A percentile compares a stretch with the other conserved stretches of the same genome.
Evolutionary conservation across 2,329 filamentous ascomycete genomes (phyloP).

Genomic region (Lasiodiplodia sp.): DNA sequence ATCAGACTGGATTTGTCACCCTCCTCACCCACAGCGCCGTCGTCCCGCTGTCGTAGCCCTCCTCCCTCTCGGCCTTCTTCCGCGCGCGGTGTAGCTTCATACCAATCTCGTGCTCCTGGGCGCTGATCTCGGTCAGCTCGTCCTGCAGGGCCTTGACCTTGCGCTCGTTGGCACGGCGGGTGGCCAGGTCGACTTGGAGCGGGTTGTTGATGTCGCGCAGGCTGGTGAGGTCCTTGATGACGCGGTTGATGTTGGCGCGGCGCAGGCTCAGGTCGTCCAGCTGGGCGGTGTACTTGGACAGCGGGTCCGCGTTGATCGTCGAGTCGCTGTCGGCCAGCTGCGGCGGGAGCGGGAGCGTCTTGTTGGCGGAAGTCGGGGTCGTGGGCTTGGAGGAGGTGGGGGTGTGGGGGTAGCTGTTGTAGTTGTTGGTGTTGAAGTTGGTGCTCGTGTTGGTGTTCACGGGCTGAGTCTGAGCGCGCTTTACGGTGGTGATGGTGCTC

Average conservation of each 20-base stretch:
- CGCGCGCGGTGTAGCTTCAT: conserved; percentile 49
- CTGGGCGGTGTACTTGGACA: conserved; percentile 48
- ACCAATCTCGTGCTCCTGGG: conserved; percentile 50
- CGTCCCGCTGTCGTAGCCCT: conserved; percentile 39
- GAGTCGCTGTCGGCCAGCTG: conserved; percentile 31
- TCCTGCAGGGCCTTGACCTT: conserved; percentile 46
- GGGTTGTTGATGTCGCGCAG: conserved; percentile 47
- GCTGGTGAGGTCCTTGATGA: conserved; percentile 45
- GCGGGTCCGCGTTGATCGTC: conserved; percentile 43
- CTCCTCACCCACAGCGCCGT: conserved; percentile 50
- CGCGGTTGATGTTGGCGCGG: conserved; percentile 46
- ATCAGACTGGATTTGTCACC: conserved; percentile 39
- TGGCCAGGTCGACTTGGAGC: conserved; percentile 46
- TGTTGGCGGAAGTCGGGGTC: conserved; percentile 41
- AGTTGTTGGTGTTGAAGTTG: background rate
- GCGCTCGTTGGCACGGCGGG: conserved; percentile 43
- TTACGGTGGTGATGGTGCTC: conserved; percentile 31
- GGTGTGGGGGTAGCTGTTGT: background rate
- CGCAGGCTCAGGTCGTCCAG: conserved; percentile 48
- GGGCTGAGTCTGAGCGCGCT: conserved; percentile 19
- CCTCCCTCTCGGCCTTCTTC: conserved; percentile 48
- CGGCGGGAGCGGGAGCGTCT: conserved; percentile 49
- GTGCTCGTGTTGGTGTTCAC: background rate
- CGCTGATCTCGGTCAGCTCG: conserved; percentile 48
- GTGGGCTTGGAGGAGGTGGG: conserved; percentile 5